phyloP scores from a whole-genome alignment of 805 yeast genomes.

The Yarrowia deformans region DNA sequence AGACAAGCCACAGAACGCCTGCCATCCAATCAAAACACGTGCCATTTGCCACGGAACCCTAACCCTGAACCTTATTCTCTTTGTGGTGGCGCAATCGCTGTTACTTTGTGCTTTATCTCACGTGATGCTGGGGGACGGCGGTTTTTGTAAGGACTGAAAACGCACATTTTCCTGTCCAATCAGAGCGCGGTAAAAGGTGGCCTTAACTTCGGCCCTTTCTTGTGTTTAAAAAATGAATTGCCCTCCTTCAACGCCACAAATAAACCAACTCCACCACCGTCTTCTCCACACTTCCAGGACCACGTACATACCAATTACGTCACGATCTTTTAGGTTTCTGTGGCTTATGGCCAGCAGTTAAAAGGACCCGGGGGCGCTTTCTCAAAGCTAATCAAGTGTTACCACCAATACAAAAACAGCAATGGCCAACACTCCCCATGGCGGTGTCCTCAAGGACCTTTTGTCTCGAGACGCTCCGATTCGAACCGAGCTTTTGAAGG shows the following conservation, averaged over 20 bases:
- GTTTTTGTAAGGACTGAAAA: too few species aligned
- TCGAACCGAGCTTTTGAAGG: slow-evolving; percentile 62
- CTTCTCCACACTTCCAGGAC: not conserved
- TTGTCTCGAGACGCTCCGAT: slow-evolving; percentile 78
- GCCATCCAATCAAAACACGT: not conserved
- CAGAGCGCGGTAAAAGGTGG: too few species aligned
- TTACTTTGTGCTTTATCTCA: slow-evolving; percentile 21
- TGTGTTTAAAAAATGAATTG: too few species aligned
- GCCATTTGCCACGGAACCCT: not conserved
- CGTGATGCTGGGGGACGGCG: not conserved
- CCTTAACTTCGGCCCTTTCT: too few species aligned
- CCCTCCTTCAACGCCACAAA: not conserved
- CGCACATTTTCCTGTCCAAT: not conserved
- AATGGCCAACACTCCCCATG: slow-evolving; percentile 77
- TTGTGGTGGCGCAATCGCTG: slow-evolving; percentile 31
- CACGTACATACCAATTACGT: slow-evolving; percentile 3
- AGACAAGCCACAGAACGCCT: not conserved
- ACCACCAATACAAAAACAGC: too few species aligned
- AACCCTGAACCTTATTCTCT: not conserved
- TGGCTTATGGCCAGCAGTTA: slow-evolving; percentile 1
- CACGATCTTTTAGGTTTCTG: not conserved
- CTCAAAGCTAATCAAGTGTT: not conserved
- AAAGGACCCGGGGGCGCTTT: not conserved
- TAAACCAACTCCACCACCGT: not conserved
- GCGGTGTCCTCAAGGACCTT: slow-evolving; percentile 86